A percentile compares a stretch with the other conserved stretches of the same genome.
Evolutionary conservation across 768 basidiomycete species (phyloP).

Genomic region (Amanita thiersii): DNA sequence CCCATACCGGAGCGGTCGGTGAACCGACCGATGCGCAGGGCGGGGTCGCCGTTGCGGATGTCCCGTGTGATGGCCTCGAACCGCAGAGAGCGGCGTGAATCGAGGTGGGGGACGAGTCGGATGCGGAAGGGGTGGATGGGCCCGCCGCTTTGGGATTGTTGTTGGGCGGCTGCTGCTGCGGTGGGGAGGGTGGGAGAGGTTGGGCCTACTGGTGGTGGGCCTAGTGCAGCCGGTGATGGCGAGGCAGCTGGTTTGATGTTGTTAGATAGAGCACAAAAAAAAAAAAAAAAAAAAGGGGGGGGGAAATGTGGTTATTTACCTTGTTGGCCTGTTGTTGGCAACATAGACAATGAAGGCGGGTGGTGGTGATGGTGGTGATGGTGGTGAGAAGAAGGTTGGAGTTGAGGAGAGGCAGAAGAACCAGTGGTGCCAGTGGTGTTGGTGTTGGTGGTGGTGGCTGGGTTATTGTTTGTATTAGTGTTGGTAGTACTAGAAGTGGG

Average conservation of each 20-base stretch:
- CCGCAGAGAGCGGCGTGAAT: conserved; percentile 77
- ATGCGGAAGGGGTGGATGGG: conserved; percentile 39
- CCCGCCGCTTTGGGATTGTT: neutral
- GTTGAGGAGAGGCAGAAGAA: neutral
- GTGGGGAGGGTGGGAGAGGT: neutral
- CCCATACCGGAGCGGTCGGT: conserved; percentile 76
- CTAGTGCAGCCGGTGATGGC: too few species aligned
- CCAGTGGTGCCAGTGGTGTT: conserved; percentile 8
- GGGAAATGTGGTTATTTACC: too few species aligned
- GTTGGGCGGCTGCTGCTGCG: conserved; percentile 7
- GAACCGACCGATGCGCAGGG: conserved; percentile 88
- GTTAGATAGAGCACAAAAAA: too few species aligned
- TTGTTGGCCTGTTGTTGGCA: conserved; percentile 1
- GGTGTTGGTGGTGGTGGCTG: conserved; percentile 6
- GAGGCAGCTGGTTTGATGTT: too few species aligned
- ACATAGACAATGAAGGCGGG: neutral
- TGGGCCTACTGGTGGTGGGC: conserved; percentile 4
- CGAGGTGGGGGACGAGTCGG: conserved; percentile 92
- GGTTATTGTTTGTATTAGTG: conserved; percentile 2
- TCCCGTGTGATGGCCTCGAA: conserved; percentile 93
- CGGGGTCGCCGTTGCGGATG: conserved; percentile 56
- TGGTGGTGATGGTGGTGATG: conserved; percentile 2
- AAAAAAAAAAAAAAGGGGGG: too few species aligned
- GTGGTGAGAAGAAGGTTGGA: neutral
- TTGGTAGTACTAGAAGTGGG: too few species aligned